Conservation (phyloP, 2,329 filamentous ascomycete genomes). For the Intubia oerlemansii region DNA sequence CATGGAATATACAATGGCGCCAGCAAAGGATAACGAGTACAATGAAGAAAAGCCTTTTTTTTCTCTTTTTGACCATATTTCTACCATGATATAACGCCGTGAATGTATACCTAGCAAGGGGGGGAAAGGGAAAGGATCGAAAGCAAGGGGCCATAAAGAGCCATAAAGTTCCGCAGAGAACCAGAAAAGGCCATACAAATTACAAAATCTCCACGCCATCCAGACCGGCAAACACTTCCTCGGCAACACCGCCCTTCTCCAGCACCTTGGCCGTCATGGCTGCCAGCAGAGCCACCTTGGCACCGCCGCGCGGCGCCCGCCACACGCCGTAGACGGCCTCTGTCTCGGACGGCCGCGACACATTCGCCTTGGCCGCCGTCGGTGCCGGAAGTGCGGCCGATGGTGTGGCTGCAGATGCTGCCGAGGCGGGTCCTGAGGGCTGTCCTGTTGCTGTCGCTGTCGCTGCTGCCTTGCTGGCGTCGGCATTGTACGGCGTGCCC, state of each 20-base stretch:
- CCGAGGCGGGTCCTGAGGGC: constrained; percentile 22
- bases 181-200: too few relatives aligned
- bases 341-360: constrained; percentile 21
- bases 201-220: constrained; percentile 50
- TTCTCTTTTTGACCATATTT: too few relatives aligned
- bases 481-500: constrained; percentile 43
- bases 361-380: constrained; percentile 19
- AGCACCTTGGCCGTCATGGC: constrained; percentile 59
- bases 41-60: too few relatives aligned
- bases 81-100: too few relatives aligned
- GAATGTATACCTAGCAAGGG: too few relatives aligned
- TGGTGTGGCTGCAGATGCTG: constrained; percentile 8
- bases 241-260: constrained; percentile 57
- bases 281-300: constrained; percentile 52
- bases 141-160: too few relatives aligned
- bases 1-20: too few relatives aligned
- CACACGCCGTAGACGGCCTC: constrained; percentile 53
- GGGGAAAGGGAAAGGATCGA: constrained; percentile 4
- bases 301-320: constrained; percentile 66
- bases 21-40: too few relatives aligned
- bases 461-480: constrained; percentile 24
- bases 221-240: constrained; percentile 68
- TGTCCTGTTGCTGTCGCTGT: constrained; percentile 9
- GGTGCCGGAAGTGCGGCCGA: constrained; percentile 7
- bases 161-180: too few relatives aligned